Base-by-base conservation (phyloP, 768 basidiomycete genomes). In the Leucocoprinus leucothites region DNA sequence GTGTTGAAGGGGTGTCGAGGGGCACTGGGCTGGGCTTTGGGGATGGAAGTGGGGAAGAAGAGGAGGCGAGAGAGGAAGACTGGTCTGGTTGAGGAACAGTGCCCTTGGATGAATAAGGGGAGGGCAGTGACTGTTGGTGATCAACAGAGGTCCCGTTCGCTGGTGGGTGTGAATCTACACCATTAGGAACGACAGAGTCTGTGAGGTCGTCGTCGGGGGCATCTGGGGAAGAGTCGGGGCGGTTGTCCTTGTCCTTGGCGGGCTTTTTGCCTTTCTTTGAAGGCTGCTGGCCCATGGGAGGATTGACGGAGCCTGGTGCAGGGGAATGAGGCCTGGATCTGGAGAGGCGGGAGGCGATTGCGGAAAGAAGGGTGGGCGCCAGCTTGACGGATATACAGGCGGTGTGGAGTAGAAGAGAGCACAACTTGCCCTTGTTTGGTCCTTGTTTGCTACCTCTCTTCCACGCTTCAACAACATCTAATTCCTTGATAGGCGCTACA, bases 331-430 rank as follows among this genome's bases (percentile, higher is more conserved):
- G 76, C 74, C 89, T 78, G 63, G 84, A 81, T 79, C 81, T 86
- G 61, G 84, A 80, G 55, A 88, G 77, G 70, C 86, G 79, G 58
- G 84, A 84, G 58, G 87, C 79, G 59, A 91, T 81, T 41, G 84
- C 87, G 65, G 89, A 86, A 67, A 91, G 77, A 46, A 91, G 79
- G 65, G 88, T 86, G 45, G 88, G 88, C 74, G 89, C 89, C 89
- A 91, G 88, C 69, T 80, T 89, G 71, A 56, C 57, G 53, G 51
- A 48, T 28, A 26, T 19, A 24, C 22, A 26, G 31, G 31, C 45
- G 56, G 62, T 58, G 48, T 60, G 41, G 59, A 49, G 58, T 51
- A 57, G 61, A 56, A 56, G 59, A 60, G 36, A 53, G 55, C 53
- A 52, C 57, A 57, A 53, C 49, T 53, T 53, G 47, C 46, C 61